A percentile compares a stretch with the other conserved stretches of the same genome.
Evolutionary conservation across 2,329 filamentous ascomycete genomes (phyloP).

Genomic region (Amauroascus niger): DNA sequence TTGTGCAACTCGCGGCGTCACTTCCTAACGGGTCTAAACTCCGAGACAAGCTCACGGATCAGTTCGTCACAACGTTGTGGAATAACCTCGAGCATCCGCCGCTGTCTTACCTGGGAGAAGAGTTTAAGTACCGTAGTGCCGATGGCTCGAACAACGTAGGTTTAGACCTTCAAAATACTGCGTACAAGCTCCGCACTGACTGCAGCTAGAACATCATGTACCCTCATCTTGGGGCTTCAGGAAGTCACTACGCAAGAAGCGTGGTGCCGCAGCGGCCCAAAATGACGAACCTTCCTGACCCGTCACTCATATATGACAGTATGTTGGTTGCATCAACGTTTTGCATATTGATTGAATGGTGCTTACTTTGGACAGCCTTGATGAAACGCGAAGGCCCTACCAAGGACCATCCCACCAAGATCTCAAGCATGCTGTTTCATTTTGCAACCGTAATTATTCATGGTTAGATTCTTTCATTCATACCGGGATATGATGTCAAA

Average conservation of each 20-base stretch:
- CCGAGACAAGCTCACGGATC: slow-evolving; percentile 20
- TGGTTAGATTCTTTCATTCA: slow-evolving; percentile 21
- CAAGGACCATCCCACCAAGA: slow-evolving; percentile 34
- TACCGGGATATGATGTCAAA: not conserved
- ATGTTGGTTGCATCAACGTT: slow-evolving; percentile 4
- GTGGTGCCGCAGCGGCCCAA: slow-evolving; percentile 17
- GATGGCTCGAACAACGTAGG: slow-evolving; percentile 23
- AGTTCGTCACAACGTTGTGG: slow-evolving; percentile 26
- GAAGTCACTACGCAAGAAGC: slow-evolving; percentile 22
- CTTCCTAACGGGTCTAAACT: slow-evolving; percentile 14
- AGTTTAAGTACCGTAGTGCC: slow-evolving; percentile 27
- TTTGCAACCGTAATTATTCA: slow-evolving; percentile 46
- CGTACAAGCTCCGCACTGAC: not conserved
- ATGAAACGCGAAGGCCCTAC: slow-evolving; percentile 17
- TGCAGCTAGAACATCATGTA: slow-evolving; percentile 18
- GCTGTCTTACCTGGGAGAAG: slow-evolving; percentile 25
- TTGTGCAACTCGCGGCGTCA: slow-evolving; percentile 8
- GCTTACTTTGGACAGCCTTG: slow-evolving; percentile 10
- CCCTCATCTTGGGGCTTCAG: slow-evolving; percentile 22
- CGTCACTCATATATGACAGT: slow-evolving; percentile 22
- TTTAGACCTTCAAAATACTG: not conserved
- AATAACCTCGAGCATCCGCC: slow-evolving; percentile 28
- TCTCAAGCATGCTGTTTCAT: slow-evolving; percentile 43
- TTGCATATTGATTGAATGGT: not conserved
- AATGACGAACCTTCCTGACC: slow-evolving; percentile 20